These are phyloP conservation scores for Starmerella cellae DNA, from an alignment of 805 yeast genomes.

Conservation along the genomic window DNA sequence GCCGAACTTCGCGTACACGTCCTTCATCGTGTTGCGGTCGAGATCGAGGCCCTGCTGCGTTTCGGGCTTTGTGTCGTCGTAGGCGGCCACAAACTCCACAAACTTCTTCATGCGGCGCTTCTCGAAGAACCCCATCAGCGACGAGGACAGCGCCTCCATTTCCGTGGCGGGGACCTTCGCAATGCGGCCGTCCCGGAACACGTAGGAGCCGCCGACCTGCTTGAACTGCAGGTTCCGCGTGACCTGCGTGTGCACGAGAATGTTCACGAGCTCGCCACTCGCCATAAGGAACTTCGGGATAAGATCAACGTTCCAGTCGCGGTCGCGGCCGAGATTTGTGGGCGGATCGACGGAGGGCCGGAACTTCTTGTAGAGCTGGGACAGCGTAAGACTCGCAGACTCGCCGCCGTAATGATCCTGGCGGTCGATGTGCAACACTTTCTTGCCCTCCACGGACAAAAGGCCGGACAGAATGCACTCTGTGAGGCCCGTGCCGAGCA, in stretches of 20 bases:
- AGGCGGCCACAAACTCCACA: constrained; percentile 72
- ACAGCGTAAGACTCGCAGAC: constrained; percentile 27
- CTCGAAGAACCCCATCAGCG: constrained; percentile 91
- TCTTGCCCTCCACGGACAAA: constrained; percentile 94
- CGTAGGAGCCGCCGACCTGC: constrained; percentile 92
- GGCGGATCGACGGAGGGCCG: constrained; percentile 44
- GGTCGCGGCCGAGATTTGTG: constrained; percentile 73
- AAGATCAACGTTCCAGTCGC: constrained; percentile 96
- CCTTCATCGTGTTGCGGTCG: constrained; percentile 82
- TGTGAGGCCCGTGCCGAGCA: constrained; percentile 86
- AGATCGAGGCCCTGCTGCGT: constrained; percentile 77
- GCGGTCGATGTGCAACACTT: constrained; percentile 88
- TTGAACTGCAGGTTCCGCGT: constrained; percentile 92
- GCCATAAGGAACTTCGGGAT: constrained; percentile 97
- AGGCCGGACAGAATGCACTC: constrained; percentile 92
- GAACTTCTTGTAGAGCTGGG: constrained; percentile 63
- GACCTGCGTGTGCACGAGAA: constrained; percentile 88
- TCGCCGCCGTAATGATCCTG: constrained; percentile 88
- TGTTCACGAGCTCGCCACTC: constrained; percentile 91
- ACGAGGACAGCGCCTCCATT: constrained; percentile 77
- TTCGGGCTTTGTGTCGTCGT: constrained; percentile 59
- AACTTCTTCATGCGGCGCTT: constrained; percentile 90
- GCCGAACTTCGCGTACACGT: constrained; percentile 77
- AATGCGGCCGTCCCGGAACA: constrained; percentile 75
- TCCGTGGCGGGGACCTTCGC: constrained; percentile 93